Conservation (phyloP, 2,329 filamentous ascomycete genomes). For the Diaporthe vexans region DNA sequence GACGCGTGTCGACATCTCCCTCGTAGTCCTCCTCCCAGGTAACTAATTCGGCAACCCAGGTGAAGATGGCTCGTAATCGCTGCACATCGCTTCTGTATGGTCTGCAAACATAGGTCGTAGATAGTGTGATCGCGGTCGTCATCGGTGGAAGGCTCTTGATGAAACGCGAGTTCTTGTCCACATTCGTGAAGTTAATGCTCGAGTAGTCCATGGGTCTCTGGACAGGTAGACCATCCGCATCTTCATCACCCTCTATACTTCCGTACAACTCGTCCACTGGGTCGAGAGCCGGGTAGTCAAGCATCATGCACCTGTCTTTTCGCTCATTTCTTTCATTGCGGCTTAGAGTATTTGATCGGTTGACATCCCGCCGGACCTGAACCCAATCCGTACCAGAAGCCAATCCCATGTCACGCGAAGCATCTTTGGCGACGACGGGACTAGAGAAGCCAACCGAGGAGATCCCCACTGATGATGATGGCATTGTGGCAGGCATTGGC, state of each 20-base stretch:
- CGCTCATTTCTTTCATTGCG: slow-evolving; percentile 88
- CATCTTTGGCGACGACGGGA: slow-evolving; percentile 57
- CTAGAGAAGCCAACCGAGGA: slow-evolving; percentile 48
- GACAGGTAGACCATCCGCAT: slow-evolving; percentile 86
- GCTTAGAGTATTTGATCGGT: slow-evolving; percentile 93
- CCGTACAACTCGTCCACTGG: slow-evolving; percentile 92
- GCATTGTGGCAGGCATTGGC: slow-evolving; percentile 57
- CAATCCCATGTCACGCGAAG: slow-evolving; percentile 79
- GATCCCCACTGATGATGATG: slow-evolving; percentile 50
- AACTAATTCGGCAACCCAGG: slow-evolving; percentile 96
- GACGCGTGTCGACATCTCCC: slow-evolving; percentile 79
- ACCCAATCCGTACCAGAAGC: slow-evolving; percentile 85
- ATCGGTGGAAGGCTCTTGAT: slow-evolving; percentile 85
- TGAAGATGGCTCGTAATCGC: slow-evolving; percentile 93
- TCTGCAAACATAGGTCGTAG: slow-evolving; percentile 92
- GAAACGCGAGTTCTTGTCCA: slow-evolving; percentile 97
- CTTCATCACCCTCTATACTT: slow-evolving; percentile 90
- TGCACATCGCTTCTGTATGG: slow-evolving; percentile 96
- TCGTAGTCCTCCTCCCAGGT: slow-evolving; percentile 96
- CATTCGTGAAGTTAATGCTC: slow-evolving; percentile 83
- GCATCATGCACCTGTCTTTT: slow-evolving; percentile 91
- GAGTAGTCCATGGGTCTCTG: slow-evolving; percentile 85
- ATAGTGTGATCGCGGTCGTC: slow-evolving; percentile 84
- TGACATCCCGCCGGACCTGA: slow-evolving; percentile 95
- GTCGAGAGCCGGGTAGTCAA: slow-evolving; percentile 89